These are phyloP conservation scores for Ensete ventricosum DNA, from an alignment of 176 grass and related monocot species.

Conservation along the genomic window DNA sequence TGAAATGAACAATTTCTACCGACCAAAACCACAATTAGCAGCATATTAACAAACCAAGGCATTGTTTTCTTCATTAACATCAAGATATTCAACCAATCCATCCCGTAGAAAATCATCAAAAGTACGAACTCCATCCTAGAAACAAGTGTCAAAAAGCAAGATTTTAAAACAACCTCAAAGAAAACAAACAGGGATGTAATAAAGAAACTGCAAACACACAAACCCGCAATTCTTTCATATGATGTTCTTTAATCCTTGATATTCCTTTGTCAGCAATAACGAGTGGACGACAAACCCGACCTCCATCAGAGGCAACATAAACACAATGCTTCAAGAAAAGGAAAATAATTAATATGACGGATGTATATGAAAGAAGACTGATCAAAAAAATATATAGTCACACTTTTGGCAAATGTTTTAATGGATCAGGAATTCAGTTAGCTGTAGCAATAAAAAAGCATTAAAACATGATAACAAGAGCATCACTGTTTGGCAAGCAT, in stretches of 20 bases:
- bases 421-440: neutral
- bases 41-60: constrained; percentile 45
- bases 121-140: constrained; percentile 69
- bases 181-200: neutral
- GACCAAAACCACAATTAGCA: constrained; percentile 13
- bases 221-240: constrained; percentile 87
- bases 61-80: constrained; percentile 99
- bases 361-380: neutral
- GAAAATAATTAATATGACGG: neutral
- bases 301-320: constrained; percentile 88
- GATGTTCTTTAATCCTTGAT: constrained; percentile 77
- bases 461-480: too few species aligned
- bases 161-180: neutral
- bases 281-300: constrained; percentile 90
- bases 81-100: constrained; percentile 94
- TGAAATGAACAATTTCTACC: constrained; percentile 6
- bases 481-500: too few species aligned
- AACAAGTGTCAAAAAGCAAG: neutral
- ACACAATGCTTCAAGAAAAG: constrained; percentile 56
- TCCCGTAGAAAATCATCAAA: constrained; percentile 95
- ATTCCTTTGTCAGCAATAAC: constrained; percentile 92
- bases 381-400: neutral
- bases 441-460: too few species aligned
- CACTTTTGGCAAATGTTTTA: neutral
- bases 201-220: constrained; percentile 8